Base-by-base conservation (phyloP, 2,329 filamentous ascomycete genomes). In the Venturia pyrina region DNA sequence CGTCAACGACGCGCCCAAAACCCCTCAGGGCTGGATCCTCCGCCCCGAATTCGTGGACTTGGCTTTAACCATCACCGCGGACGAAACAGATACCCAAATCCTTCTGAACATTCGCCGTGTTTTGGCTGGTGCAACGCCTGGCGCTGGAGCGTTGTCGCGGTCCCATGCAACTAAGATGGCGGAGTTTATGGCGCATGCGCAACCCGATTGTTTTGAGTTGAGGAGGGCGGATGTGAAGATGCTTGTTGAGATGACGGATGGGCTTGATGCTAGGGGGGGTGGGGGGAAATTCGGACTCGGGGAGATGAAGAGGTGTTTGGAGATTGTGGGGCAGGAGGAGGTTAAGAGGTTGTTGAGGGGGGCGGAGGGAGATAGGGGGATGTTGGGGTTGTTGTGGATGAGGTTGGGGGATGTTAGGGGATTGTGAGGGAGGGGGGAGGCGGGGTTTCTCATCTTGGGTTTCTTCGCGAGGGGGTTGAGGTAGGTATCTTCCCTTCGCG, bases 281-380 rank as follows among this genome's bases (percentile, higher is more conserved):
- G 53, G 32, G 28, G 53, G 1, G 4, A 37, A n/a, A 37, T 15
- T 59, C 1, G 32, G 53, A 0, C 11, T 59, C 5, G 53, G 5
- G n/a, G 44, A 62, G 60, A 62, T 62, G 60, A 62, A 43, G 60
- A 44, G 60, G 60, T 40, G 40, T 40, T 62, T 62, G 60, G n/a
- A 40, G 60, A 21, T 40, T 28, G 60, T 62, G 40, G 44, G 44
- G n/a, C 34, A 43, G 60, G 60, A 40, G 19, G 40, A 62, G 32
- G 60, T 59, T 13, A 37, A 34, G 28, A 37, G 44, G 40, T 62
- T 62, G 28, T 48, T 44, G 21, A 48, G 40, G 21, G 17, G 3
- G 7, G 60, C 34, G 60, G 21, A 43, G 37, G 37, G 1, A 6
- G 44, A 48, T 34, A 5, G 15, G n/a, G 44, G 17, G 60, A 1